Conservation (phyloP, 331 rosid species). For the Spiraea crenata region DNA sequence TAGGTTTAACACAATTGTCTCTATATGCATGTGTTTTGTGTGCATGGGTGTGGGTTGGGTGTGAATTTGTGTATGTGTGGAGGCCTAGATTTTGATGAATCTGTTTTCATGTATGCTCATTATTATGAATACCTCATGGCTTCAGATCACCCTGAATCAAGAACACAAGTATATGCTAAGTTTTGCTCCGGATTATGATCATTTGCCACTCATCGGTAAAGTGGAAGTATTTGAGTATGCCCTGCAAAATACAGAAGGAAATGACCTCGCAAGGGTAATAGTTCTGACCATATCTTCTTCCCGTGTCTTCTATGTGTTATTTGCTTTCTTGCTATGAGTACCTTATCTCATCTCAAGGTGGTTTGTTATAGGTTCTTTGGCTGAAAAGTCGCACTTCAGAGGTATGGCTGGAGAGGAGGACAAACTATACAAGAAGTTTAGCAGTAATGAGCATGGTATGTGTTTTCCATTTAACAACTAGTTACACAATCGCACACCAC, state of each 20-base stretch:
- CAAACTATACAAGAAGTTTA: constrained; percentile 95
- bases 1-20: neutral
- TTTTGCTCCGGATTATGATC: constrained; percentile 97
- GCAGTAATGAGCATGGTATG: constrained; percentile 99
- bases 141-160: constrained; percentile 87
- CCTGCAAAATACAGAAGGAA: constrained; percentile 87
- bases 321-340: constrained; percentile 14
- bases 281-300: constrained; percentile 10
- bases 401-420: constrained; percentile 97
- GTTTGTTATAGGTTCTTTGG: constrained; percentile 76
- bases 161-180: constrained; percentile 93
- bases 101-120: neutral
- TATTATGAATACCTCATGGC: constrained; percentile 24
- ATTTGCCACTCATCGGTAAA: constrained; percentile 91
- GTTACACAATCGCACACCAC: neutral
- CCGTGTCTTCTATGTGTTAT: constrained; percentile 15
- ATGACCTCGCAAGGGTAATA: constrained; percentile 78
- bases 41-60: too few species aligned
- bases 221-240: constrained; percentile 97
- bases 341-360: constrained; percentile 15
- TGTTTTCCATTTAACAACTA: neutral
- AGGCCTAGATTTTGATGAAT: neutral
- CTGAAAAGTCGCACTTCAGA: constrained; percentile 98
- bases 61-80: neutral
- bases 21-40: neutral